Evolutionary conservation across 1,284 basidiomycete genomes (phyloP).

Genomic region (Phenoliferia sp.): DNA sequence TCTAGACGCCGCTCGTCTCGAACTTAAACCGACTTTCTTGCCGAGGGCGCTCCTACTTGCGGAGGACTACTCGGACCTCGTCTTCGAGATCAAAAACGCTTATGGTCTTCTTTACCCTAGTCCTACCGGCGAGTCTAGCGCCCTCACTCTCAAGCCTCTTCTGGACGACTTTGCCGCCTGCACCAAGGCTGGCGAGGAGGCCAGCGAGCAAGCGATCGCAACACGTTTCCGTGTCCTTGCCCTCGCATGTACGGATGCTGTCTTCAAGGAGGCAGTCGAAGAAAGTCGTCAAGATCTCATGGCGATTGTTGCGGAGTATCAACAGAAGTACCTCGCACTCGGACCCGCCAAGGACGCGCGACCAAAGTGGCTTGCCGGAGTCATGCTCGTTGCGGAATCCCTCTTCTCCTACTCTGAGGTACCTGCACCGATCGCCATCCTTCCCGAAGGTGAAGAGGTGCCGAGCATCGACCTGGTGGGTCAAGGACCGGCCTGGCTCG

Average conservation of each 20-base stretch:
- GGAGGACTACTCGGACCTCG: conserved; percentile 77
- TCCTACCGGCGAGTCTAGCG: conserved; percentile 51
- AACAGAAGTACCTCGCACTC: conserved; percentile 16
- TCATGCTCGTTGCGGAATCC: conserved; percentile 74
- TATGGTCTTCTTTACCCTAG: conserved; percentile 15
- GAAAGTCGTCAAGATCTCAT: conserved; percentile 28
- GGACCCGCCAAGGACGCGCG: conserved; percentile 37
- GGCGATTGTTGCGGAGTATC: conserved; percentile 14
- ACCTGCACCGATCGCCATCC: conserved; percentile 49
- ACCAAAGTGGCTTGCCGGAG: conserved; percentile 78
- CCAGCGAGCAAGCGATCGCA: conserved; percentile 16
- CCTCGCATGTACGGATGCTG: conserved; percentile 33
- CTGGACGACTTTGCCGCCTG: conserved; percentile 58
- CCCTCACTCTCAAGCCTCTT: conserved; percentile 51
- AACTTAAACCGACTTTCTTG: conserved; percentile 61
- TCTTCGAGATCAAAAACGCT: conserved; percentile 77
- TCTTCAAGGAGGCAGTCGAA: conserved; percentile 33
- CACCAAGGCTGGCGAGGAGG: conserved; percentile 20
- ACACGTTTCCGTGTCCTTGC: conserved; percentile 35
- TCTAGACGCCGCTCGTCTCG: conserved; percentile 62
- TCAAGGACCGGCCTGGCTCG: conserved; percentile 56
- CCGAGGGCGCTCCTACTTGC: conserved; percentile 69
- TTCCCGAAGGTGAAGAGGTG: conserved; percentile 62
- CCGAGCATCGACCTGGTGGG: conserved; percentile 46
- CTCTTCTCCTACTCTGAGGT: conserved; percentile 68